Percentiles rank a stretch among this genome's conserved stretches.
These are phyloP conservation scores for Chrysochromulina parva DNA, from an alignment of 78 protist genomes.

Conservation along the genomic window DNA sequence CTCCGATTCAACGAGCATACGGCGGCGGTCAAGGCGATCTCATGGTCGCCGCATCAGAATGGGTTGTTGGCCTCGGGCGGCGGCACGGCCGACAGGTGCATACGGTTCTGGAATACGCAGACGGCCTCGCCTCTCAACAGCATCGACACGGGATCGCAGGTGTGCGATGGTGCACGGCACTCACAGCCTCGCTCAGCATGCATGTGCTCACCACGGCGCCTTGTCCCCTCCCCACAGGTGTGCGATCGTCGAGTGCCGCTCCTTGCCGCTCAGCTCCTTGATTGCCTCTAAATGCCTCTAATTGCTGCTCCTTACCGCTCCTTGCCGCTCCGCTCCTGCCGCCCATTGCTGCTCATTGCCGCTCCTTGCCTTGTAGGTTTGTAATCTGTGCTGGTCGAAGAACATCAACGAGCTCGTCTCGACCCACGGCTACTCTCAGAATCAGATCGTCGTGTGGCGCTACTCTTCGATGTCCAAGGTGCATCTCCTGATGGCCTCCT, in stretches of 20 bases:
- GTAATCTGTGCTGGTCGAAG: conserved; percentile 53
- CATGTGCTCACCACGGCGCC: too few relatives aligned
- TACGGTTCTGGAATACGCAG: conserved; percentile 59
- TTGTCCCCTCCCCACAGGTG: too few relatives aligned
- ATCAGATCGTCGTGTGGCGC: conserved; percentile 36
- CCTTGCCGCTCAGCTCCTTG: background rate
- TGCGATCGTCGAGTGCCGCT: background rate
- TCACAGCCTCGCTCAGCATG: background rate
- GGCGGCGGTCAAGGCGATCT: conserved; percentile 58
- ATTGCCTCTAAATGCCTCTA: background rate
- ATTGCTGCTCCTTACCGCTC: too few relatives aligned
- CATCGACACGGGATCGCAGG: conserved; percentile 60
- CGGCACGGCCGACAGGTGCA: conserved; percentile 63
- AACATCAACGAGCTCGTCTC: conserved; percentile 55
- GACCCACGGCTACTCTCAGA: conserved; percentile 60
- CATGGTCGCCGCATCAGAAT: conserved; percentile 58
- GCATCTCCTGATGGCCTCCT: too few relatives aligned
- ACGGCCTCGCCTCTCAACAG: background rate
- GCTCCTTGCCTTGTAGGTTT: conserved; percentile 36
- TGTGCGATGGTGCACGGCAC: background rate
- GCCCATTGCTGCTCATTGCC: background rate
- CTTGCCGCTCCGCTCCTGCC: too few relatives aligned
- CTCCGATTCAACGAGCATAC: conserved; percentile 22
- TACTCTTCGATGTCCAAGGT: conserved; percentile 1
- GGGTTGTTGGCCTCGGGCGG: conserved; percentile 60